Conservation (phyloP, 306 rosid species). For the Sindora glabra region DNA sequence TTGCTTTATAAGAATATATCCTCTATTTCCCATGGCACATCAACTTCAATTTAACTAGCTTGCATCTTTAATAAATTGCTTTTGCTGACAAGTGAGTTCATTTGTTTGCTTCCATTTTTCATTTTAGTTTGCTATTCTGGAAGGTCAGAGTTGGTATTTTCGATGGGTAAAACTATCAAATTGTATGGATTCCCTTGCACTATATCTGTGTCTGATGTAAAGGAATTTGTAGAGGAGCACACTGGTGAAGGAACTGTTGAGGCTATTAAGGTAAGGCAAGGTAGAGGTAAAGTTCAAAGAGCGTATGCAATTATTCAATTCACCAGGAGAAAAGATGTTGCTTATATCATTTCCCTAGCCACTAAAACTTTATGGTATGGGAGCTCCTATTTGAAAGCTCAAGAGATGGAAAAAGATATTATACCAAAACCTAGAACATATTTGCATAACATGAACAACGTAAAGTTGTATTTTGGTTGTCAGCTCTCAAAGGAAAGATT, state of each 20-base stretch:
- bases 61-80: no score
- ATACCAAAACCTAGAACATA: constrained; percentile 29
- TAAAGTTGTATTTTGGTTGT: constrained; percentile 35
- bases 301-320: constrained; percentile 65
- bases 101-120: no score
- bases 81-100: no score
- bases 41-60: no score
- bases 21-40: no score
- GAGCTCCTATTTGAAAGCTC: constrained; percentile 17
- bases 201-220: constrained; percentile 15
- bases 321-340: constrained; percentile 17
- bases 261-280: constrained; percentile 41
- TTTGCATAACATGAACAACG: constrained; percentile 13
- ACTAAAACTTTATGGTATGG: constrained; percentile 1
- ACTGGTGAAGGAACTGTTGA: constrained; percentile 54
- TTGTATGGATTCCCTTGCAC: constrained; percentile 52
- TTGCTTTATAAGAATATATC: no score
- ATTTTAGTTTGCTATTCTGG: no score
- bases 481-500: constrained; percentile 28
- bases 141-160: not conserved
- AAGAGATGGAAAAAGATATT: constrained; percentile 22
- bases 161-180: constrained; percentile 60
- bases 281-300: constrained; percentile 17
- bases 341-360: constrained; percentile 22
- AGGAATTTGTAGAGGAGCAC: constrained; percentile 32